Conservation (phyloP, 129 eudicot species). For the Chrysanthemum seticuspe region DNA sequence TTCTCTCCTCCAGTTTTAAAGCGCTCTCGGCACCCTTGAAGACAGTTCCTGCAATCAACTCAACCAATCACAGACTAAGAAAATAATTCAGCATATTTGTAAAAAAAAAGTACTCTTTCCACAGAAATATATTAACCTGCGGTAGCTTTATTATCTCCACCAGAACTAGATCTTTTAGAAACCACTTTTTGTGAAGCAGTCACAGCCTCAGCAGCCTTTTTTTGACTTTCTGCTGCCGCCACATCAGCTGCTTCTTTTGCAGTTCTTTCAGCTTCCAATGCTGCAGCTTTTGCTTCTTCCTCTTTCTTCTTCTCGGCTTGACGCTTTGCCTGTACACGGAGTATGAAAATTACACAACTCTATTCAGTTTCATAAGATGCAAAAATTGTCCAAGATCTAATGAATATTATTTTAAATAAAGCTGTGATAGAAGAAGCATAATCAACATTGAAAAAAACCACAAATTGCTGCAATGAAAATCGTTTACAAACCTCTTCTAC, state of each 20-base stretch:
- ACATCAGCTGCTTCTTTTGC: conserved; percentile 68
- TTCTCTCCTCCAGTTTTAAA: conserved; percentile 69
- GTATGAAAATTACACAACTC: conserved; percentile 11
- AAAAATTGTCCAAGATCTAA: no score
- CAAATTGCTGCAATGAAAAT: conserved; percentile 11
- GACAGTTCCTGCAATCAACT: conserved; percentile 48
- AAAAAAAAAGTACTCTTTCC: neutral
- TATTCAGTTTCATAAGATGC: neutral
- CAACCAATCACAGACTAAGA: conserved; percentile 11
- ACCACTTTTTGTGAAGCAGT: conserved; percentile 34
- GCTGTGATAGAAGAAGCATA: neutral
- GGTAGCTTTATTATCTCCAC: conserved; percentile 32
- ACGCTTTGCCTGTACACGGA: conserved; percentile 53
- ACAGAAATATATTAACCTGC: conserved; percentile 39
- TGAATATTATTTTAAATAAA: no score
- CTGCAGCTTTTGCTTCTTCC: conserved; percentile 59
- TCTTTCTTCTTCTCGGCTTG: conserved; percentile 70
- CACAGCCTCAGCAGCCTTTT: conserved; percentile 36
- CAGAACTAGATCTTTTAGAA: conserved; percentile 34
- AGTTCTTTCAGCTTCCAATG: conserved; percentile 75
- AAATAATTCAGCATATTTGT: neutral
- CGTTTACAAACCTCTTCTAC: conserved; percentile 73
- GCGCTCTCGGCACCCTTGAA: conserved; percentile 74
- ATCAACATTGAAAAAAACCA: conserved; percentile 16
- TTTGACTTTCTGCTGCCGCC: conserved; percentile 40